Conservation (phyloP, 2,329 filamentous ascomycete species). For the Pseudopithomyces chartarum region DNA sequence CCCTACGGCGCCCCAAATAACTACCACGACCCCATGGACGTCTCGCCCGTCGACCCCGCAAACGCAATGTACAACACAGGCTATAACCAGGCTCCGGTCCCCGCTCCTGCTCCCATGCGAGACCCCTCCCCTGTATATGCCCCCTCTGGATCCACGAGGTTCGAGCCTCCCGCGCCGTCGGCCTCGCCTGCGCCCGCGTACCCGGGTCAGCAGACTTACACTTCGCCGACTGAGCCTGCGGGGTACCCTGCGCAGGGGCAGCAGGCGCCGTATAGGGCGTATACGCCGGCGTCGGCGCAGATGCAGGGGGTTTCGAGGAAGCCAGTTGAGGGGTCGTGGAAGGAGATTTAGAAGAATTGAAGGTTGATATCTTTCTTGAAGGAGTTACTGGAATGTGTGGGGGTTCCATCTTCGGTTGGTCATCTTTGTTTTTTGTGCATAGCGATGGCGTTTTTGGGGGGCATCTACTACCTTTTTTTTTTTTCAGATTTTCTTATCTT, state of each 20-base stretch:
- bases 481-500: no score
- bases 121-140: constrained; percentile 17
- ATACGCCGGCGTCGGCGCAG: constrained; percentile 13
- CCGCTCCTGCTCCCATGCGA: neutral
- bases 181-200: constrained; percentile 12
- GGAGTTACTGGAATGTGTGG: no score
- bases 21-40: neutral
- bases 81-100: neutral
- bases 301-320: constrained; percentile 17
- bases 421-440: no score
- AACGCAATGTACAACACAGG: constrained; percentile 7
- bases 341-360: constrained; percentile 15
- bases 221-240: neutral
- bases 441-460: no score
- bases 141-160: constrained; percentile 15
- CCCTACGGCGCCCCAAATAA: neutral
- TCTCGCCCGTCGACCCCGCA: neutral
- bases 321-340: constrained; percentile 27
- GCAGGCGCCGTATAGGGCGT: constrained; percentile 16
- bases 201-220: constrained; percentile 16
- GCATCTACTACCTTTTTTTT: no score
- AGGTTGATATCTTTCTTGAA: no score
- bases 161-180: constrained; percentile 5
- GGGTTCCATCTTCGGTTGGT: no score
- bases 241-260: constrained; percentile 15